Conservation (phyloP, 139 green algal genomes). For the Limnomonas spitsbergensis region DNA sequence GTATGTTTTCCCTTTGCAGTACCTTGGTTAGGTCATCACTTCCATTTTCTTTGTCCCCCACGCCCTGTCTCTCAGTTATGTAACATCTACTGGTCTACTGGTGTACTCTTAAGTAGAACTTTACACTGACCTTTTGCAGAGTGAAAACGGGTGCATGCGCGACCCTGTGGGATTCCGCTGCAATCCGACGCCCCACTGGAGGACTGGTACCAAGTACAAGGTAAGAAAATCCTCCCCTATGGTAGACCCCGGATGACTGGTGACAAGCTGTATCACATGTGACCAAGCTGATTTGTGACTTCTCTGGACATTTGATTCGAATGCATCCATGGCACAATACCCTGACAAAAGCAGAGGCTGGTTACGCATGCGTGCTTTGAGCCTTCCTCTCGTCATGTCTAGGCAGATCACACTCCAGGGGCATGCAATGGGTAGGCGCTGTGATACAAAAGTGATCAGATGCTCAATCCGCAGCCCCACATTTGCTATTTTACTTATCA, state of each 20-base stretch:
- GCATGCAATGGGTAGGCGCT: conserved; percentile 31
- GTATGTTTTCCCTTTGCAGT: background rate
- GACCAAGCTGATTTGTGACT: too few relatives aligned
- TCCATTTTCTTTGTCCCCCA: too few relatives aligned
- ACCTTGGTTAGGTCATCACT: too few relatives aligned
- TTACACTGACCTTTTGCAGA: conserved; percentile 29
- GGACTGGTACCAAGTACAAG: conserved; percentile 89
- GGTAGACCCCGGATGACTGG: background rate
- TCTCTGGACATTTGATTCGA: too few relatives aligned
- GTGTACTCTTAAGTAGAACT: too few relatives aligned
- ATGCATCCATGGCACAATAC: too few relatives aligned
- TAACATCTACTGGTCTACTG: too few relatives aligned
- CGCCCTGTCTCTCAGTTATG: too few relatives aligned
- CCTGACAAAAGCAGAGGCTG: conserved; percentile 41
- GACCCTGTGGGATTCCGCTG: conserved; percentile 94
- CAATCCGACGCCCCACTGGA: conserved; percentile 88
- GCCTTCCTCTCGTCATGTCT: conserved; percentile 32
- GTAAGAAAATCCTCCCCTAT: conserved; percentile 34
- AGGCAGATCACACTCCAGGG: conserved; percentile 12
- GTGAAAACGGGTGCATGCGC: conserved; percentile 80
- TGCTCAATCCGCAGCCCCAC: conserved; percentile 32
- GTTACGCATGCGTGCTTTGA: conserved; percentile 24
- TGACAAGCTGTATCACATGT: background rate
- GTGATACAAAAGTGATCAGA: conserved; percentile 19
- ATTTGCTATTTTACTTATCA: conserved; percentile 5